Evolutionary conservation across 805 yeast genomes (phyloP), one percentile per base, ranked within the genome.

Genomic region (Clavispora phyllophila): DNA sequence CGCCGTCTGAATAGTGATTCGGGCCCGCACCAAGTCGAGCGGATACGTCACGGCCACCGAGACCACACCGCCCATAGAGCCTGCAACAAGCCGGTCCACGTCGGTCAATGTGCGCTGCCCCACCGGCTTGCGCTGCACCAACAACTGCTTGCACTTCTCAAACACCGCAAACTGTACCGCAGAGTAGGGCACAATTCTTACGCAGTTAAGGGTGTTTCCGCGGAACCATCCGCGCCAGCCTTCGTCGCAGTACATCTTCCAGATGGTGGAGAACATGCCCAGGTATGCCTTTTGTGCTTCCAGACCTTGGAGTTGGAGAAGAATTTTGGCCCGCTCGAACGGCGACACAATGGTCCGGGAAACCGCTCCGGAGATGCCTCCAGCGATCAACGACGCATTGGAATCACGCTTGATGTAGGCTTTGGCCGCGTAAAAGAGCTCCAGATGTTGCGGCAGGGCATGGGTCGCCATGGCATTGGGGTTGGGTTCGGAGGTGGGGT

Each of bases 261-360:
- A 58, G 10, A 93, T 79, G 0, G 96, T 87, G 5, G 82, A 73
- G 44, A 82, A 70, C 57, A 89, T 77, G 2, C 97, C 96, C n/a
- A 71, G 65, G 39, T 78, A 75, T 45, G 63, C 74, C 45, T 58
- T 72, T 33, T 65, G 75, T 1, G 76, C 69, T 22, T 70, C 74
- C 13, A 71, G 71, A 9, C 86, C 93, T 63, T 91, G 97, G 27
- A 93, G 81, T 64, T 91, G 99, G 54, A 89, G 79, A 20, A 91
- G 64, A 48, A 93, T 93, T 64, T 91, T 91, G 53, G 93, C 95
- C 52, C 99, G 72, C 62, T 91, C 99, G 63, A 91, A 81, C 1
- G 99, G 99, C 10, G 96, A 87, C 5, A 90, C 96, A 1, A 85
- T 87, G 0, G 98, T 91, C 42, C 98, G 72, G 1, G 96, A 86